Evolutionary conservation across 2,329 filamentous ascomycete species (phyloP).

Genomic region (Aspergillus pseudonomiae): DNA sequence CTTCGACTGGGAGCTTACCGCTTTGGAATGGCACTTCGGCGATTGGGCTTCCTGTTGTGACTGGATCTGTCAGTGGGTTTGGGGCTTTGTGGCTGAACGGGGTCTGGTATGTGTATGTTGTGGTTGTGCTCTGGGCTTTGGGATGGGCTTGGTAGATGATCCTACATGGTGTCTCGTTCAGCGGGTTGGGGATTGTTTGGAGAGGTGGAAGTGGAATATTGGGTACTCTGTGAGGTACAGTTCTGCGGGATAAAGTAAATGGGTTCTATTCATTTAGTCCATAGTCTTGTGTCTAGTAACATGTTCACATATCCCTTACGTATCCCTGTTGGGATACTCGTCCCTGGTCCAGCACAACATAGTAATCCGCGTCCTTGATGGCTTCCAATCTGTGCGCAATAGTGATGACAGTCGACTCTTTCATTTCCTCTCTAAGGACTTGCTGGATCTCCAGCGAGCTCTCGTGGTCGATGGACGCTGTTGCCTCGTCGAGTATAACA

Average conservation of each 20-base stretch:
- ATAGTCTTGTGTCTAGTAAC: neutral
- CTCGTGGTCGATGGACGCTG: constrained; percentile 65
- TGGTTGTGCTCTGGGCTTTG: neutral
- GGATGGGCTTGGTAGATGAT: neutral
- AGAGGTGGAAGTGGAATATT: neutral
- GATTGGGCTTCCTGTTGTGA: neutral
- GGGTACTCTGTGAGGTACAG: neutral
- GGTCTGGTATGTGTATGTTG: neutral
- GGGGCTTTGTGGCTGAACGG: neutral
- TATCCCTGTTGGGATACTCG: constrained; percentile 40
- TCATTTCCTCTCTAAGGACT: constrained; percentile 40
- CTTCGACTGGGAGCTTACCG: neutral
- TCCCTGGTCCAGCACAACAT: constrained; percentile 57
- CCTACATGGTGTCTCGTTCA: neutral
- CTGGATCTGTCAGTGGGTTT: neutral
- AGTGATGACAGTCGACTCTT: constrained; percentile 60
- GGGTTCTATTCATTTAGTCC: neutral
- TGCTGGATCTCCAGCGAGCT: constrained; percentile 54
- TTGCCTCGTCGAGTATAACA: constrained; percentile 68
- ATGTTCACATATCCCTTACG: constrained; percentile 28
- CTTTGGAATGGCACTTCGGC: neutral
- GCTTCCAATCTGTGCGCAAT: constrained; percentile 68
- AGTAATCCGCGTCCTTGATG: constrained; percentile 61
- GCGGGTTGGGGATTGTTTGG: neutral
- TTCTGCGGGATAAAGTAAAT: neutral